Conservation (phyloP, 2,329 filamentous ascomycete species). For the Chrysosporium queenslandicum region DNA sequence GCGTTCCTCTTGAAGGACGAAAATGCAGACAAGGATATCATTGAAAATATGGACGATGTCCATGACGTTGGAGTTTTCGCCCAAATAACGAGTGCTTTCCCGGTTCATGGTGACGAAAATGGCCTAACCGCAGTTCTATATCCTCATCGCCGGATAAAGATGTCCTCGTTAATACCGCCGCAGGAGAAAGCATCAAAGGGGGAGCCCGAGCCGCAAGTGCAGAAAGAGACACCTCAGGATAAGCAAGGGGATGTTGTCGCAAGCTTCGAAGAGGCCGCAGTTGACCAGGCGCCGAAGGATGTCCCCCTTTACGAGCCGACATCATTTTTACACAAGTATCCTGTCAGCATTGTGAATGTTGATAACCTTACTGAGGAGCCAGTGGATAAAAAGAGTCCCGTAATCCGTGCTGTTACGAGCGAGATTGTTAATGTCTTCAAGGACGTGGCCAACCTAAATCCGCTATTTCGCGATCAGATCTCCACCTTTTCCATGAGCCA, state of each 20-base stretch:
- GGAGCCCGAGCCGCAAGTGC: conserved; percentile 27
- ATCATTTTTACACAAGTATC: conserved; percentile 80
- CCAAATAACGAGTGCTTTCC: conserved; percentile 93
- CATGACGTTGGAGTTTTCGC: conserved; percentile 96
- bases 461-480: conserved; percentile 91
- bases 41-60: conserved; percentile 80
- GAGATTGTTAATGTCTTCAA: conserved; percentile 99
- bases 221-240: conserved; percentile 45
- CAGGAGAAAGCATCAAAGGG: conserved; percentile 27
- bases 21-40: conserved; percentile 83
- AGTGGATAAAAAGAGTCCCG: conserved; percentile 77
- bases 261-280: conserved; percentile 78
- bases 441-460: conserved; percentile 87
- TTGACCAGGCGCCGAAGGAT: conserved; percentile 48
- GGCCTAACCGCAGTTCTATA: conserved; percentile 89
- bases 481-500: conserved; percentile 95
- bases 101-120: conserved; percentile 68
- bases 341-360: conserved; percentile 88
- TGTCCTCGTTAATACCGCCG: conserved; percentile 73
- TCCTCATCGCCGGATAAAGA: conserved; percentile 85
- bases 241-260: conserved; percentile 91
- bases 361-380: conserved; percentile 85
- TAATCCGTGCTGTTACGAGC: conserved; percentile 84
- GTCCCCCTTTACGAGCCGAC: conserved; percentile 68
- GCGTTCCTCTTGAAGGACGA: conserved; percentile 97